Evolutionary conservation across 2,329 filamentous ascomycete species (phyloP).

Genomic region (Ophiosphaerella korrae): DNA sequence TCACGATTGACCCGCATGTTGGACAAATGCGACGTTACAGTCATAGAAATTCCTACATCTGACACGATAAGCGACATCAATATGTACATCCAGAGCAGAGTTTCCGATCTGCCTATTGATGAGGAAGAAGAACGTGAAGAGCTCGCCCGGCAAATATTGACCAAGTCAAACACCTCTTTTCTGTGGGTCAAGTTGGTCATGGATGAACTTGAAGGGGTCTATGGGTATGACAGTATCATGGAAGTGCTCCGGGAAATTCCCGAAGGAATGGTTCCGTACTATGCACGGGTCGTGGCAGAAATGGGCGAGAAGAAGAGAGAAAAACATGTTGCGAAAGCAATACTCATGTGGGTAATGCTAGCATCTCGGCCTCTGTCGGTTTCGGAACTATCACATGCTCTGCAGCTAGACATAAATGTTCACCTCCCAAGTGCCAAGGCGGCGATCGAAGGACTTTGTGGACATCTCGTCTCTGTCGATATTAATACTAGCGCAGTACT

Average conservation of each 20-base stretch:
- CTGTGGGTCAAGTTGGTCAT: constrained; percentile 1
- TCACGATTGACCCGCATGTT: background rate
- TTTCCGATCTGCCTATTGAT: background rate
- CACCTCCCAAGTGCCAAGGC: constrained; percentile 1
- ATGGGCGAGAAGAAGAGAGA: background rate
- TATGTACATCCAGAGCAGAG: background rate
- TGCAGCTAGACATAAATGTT: constrained; percentile 3
- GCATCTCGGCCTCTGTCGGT: background rate
- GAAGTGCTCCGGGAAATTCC: background rate
- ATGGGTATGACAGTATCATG: constrained; percentile 1
- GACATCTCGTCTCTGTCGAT: constrained; percentile 1
- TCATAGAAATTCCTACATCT: background rate
- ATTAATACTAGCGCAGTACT: background rate
- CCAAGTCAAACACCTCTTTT: constrained; percentile 2
- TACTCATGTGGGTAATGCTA: constrained; percentile 2
- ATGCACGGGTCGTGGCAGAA: background rate
- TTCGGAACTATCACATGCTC: background rate
- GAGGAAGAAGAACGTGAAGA: background rate
- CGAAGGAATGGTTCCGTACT: constrained; percentile 1
- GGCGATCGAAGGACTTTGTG: background rate
- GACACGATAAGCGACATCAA: background rate
- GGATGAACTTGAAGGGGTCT: constrained; percentile 1
- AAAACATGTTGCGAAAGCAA: background rate
- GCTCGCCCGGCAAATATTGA: background rate
- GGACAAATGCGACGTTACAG: background rate